Percentiles rank a stretch among this genome's conserved stretches.
Conservation (phyloP, 2,329 filamentous ascomycete species). For the Botryotinia convoluta region DNA sequence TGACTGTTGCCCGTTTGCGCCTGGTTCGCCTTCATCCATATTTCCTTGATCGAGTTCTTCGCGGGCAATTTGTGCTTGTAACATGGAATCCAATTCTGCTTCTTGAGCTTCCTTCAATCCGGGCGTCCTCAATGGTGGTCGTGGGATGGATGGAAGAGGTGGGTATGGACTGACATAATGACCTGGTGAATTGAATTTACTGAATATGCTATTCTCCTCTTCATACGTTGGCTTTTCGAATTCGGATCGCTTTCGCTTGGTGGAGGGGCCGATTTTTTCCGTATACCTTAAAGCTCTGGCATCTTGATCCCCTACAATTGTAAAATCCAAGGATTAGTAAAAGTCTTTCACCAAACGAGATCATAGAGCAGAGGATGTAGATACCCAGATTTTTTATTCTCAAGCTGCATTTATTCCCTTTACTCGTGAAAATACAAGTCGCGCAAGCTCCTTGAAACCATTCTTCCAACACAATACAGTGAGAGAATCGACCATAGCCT, state of each 20-base stretch:
- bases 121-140: constrained; percentile 9
- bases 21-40: constrained; percentile 12
- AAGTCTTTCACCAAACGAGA: not conserved
- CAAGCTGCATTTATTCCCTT: constrained; percentile 33
- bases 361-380: not conserved
- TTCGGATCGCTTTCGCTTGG: constrained; percentile 20
- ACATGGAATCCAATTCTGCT: constrained; percentile 25
- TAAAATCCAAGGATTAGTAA: not conserved
- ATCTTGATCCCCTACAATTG: constrained; percentile 27
- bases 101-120: constrained; percentile 13
- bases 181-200: constrained; percentile 10
- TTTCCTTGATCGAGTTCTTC: constrained; percentile 20
- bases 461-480: constrained; percentile 30
- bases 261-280: constrained; percentile 12
- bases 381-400: constrained; percentile 28
- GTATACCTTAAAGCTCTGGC: constrained; percentile 29
- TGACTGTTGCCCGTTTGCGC: not conserved
- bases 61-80: constrained; percentile 29
- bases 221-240: not conserved
- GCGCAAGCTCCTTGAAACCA: constrained; percentile 35
- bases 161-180: constrained; percentile 24
- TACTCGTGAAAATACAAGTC: constrained; percentile 33
- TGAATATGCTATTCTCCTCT: constrained; percentile 8
- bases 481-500: constrained; percentile 31
- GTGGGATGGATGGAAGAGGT: constrained; percentile 16